Evolutionary conservation across 768 basidiomycete genomes (phyloP).

Genomic region (Gautieria morchelliformis): DNA sequence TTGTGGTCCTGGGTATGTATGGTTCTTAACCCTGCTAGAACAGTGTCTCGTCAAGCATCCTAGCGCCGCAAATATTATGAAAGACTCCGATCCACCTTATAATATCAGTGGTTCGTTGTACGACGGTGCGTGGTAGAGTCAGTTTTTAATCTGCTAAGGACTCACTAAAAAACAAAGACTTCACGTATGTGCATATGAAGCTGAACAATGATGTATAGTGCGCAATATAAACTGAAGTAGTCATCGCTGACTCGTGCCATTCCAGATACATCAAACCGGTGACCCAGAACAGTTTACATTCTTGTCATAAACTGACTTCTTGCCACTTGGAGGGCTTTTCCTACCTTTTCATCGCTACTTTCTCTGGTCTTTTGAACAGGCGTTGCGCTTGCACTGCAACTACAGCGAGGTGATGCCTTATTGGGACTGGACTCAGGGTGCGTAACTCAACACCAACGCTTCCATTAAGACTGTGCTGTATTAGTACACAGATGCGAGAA

Average conservation of each 20-base stretch:
- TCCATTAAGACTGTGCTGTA: neutral
- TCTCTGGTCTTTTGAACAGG: slow-evolving; percentile 13
- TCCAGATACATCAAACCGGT: slow-evolving; percentile 8
- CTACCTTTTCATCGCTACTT: slow-evolving; percentile 22
- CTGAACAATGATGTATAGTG: neutral
- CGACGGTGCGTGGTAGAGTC: neutral
- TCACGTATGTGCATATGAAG: neutral
- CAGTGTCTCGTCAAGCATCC: slow-evolving; percentile 1
- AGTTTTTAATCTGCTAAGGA: neutral
- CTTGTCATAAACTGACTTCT: neutral
- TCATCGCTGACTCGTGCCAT: neutral
- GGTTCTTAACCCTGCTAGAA: neutral
- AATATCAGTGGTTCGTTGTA: neutral
- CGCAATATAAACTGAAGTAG: neutral
- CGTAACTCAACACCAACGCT: neutral
- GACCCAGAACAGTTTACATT: neutral
- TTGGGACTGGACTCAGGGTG: slow-evolving; percentile 22
- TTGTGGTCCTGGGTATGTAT: neutral
- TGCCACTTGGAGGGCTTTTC: slow-evolving; percentile 13
- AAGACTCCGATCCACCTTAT: neutral
- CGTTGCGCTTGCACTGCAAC: slow-evolving; percentile 17
- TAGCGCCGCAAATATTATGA: neutral
- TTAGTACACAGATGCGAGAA: slow-evolving; percentile 12
- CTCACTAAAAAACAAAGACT: neutral
- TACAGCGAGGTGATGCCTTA: slow-evolving; percentile 17